A percentile compares a stretch with the other conserved stretches of the same genome.
phyloP scores from a whole-genome alignment of 257 asterid species.

The Jacaranda copaia region DNA sequence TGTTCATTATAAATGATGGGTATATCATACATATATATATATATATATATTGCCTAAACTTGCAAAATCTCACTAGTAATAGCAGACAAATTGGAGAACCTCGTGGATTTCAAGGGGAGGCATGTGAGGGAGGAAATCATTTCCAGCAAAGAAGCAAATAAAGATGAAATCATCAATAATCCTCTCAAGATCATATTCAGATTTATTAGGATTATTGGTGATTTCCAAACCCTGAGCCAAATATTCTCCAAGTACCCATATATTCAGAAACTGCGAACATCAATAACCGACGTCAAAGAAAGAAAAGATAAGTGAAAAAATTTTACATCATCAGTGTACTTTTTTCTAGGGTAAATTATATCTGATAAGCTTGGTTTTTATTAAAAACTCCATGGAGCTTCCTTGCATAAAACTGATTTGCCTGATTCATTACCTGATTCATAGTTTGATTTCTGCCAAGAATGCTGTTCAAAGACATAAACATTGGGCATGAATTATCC shows the following conservation, averaged over 20 bases:
- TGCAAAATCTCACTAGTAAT: not conserved
- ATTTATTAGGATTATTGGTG: slow-evolving; percentile 37
- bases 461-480: too few relatives aligned
- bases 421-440: not conserved
- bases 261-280: slow-evolving; percentile 53
- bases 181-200: slow-evolving; percentile 55
- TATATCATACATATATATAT: too few relatives aligned
- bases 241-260: slow-evolving; percentile 65
- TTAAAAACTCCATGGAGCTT: not conserved
- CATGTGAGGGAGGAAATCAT: slow-evolving; percentile 72
- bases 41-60: not conserved
- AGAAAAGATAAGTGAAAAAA: not conserved
- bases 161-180: slow-evolving; percentile 66
- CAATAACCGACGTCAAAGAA: not conserved
- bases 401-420: not conserved
- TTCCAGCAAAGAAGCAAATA: slow-evolving; percentile 72
- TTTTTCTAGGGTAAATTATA: not conserved
- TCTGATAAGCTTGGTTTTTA: slow-evolving; percentile 37
- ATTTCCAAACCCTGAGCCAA: slow-evolving; percentile 55
- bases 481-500: too few relatives aligned
- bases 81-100: slow-evolving; percentile 39
- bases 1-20: not conserved
- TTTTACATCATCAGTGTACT: not conserved
- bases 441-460: slow-evolving; percentile 1
- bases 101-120: slow-evolving; percentile 65